Evolutionary conservation across 768 basidiomycete genomes (phyloP).

Genomic region (Tulasnella calospora): DNA sequence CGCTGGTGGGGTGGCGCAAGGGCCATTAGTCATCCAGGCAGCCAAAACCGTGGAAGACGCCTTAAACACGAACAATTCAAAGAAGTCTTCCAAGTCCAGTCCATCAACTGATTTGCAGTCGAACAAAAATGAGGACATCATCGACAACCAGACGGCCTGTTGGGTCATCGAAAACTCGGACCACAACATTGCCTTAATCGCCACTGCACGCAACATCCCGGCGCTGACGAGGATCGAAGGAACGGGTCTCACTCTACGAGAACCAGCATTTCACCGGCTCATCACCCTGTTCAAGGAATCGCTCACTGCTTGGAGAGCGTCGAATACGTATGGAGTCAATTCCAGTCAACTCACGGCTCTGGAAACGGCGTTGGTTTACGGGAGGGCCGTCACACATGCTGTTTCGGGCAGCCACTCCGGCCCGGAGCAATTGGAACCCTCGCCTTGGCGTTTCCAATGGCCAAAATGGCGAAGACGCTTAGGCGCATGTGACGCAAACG

Average conservation of each 20-base stretch:
- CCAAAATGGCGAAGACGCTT: not conserved
- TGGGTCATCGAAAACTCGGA: conserved; percentile 13
- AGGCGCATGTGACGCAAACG: not conserved
- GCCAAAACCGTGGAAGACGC: not conserved
- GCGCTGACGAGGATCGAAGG: conserved; percentile 9
- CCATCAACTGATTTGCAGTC: not conserved
- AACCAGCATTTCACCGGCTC: not conserved
- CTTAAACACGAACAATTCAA: not conserved
- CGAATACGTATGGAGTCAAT: not conserved
- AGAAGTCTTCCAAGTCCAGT: no score
- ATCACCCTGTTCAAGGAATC: conserved; percentile 10
- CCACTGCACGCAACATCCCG: conserved; percentile 10
- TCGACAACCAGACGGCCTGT: conserved; percentile 17
- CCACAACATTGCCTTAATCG: conserved; percentile 11
- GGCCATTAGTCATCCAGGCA: not conserved
- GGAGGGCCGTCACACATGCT: not conserved
- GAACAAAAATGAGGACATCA: not conserved
- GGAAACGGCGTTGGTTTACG: conserved; percentile 7
- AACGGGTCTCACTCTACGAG: not conserved
- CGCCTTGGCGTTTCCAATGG: not conserved
- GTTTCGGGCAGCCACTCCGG: not conserved
- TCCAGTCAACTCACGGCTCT: not conserved
- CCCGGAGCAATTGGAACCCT: not conserved
- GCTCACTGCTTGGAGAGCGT: not conserved
- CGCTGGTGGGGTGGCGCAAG: not conserved